A percentile compares a stretch with the other conserved stretches of the same genome.
phyloP scores from a whole-genome alignment of 257 asterid genomes.

The Vinca minor region DNA sequence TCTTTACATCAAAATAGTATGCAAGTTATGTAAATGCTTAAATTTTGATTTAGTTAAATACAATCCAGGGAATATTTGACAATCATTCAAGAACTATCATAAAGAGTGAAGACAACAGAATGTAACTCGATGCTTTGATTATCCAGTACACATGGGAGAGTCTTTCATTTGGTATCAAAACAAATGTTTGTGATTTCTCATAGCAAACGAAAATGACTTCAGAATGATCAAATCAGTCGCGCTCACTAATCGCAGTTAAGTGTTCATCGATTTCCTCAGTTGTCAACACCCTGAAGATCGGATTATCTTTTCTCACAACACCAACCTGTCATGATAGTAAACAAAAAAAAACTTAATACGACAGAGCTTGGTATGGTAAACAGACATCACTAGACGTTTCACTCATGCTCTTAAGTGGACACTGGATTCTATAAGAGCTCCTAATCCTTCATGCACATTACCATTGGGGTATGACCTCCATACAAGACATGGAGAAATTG shows the following conservation, averaged over 20 bases:
- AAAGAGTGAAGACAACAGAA: background rate
- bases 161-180: background rate
- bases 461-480: background rate
- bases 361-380: background rate
- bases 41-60: too few relatives aligned
- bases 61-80: background rate
- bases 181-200: background rate
- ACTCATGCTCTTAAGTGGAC: background rate
- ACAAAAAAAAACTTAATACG: background rate
- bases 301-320: constrained; percentile 72
- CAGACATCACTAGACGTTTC: background rate
- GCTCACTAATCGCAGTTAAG: constrained; percentile 92
- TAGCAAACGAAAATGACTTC: background rate
- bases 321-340: constrained; percentile 53
- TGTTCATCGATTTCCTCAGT: constrained; percentile 96
- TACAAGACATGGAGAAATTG: background rate
- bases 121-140: constrained; percentile 1
- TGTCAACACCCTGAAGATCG: constrained; percentile 58
- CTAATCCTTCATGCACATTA: background rate
- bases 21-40: background rate
- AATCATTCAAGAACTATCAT: background rate
- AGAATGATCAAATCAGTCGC: constrained; percentile 40
- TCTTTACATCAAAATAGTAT: constrained; percentile 39
- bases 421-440: background rate
- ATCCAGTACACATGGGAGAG: constrained; percentile 5